Conservation (phyloP, 179 eudicot species). For the Gypsophila paniculata region DNA sequence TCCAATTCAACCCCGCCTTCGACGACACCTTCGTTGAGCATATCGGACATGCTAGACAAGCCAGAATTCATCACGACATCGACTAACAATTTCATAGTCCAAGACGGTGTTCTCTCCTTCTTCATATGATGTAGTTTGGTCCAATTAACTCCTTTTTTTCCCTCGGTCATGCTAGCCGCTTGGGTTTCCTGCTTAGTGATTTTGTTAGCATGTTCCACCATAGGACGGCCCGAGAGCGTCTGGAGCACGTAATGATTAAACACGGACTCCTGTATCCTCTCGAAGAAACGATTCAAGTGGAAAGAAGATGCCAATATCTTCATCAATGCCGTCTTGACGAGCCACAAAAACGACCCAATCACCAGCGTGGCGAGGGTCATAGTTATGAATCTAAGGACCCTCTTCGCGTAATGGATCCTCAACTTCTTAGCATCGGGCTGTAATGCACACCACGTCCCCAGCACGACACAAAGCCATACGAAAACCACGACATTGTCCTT, state of each 20-base stretch:
- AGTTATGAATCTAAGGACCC: conserved; percentile 25
- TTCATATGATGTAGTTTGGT: conserved; percentile 32
- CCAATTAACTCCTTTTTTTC: conserved; percentile 32
- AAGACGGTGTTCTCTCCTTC: conserved; percentile 33
- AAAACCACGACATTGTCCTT: conserved; percentile 29
- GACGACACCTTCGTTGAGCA: conserved; percentile 23
- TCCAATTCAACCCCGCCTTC: conserved; percentile 31
- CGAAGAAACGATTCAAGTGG: conserved; percentile 42
- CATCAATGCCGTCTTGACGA: conserved; percentile 35
- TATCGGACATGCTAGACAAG: conserved; percentile 29
- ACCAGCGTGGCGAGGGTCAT: conserved; percentile 24
- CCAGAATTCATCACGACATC: conserved; percentile 32
- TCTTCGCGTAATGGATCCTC: background rate
- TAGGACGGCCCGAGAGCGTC: conserved; percentile 36
- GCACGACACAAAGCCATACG: conserved; percentile 34
- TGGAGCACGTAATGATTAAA: conserved; percentile 42
- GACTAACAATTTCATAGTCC: conserved; percentile 39
- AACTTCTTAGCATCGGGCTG: conserved; percentile 8
- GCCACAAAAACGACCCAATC: conserved; percentile 35
- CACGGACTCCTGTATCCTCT: conserved; percentile 43
- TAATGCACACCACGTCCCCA: conserved; percentile 33
- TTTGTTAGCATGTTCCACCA: conserved; percentile 16
- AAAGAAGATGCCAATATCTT: conserved; percentile 40
- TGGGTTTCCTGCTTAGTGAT: too few species aligned
- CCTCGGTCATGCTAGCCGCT: background rate